Base-by-base conservation (phyloP, 345 rosid species). In the Linum trigynum region DNA sequence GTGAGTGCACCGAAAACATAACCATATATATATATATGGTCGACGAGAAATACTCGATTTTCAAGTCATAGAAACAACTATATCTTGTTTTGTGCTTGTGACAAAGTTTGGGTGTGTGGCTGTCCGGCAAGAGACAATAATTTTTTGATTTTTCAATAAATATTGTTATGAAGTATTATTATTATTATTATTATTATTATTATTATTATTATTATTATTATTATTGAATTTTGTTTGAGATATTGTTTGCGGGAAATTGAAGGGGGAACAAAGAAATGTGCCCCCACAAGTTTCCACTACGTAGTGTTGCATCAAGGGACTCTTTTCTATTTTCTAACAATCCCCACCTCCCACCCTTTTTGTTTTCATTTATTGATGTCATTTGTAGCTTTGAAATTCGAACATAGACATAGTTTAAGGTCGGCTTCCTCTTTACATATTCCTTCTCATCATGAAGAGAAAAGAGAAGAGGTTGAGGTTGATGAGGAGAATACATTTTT, bases 211-310 rank as follows among this genome's bases (percentile, higher is more conserved):
- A 23, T 23, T 23, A 23, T 23, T 23, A 23, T 23, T 23, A 23
- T 23, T 23, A 23, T 23, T 73, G 78, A 69, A 76, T 72, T 78
- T 81, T 78, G 82, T 81, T 79, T 23, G 32, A 71, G 74, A 72
- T 83, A 77, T 76, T 72, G 67, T n/a, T 63, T 11, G 17, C 8
- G 51, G 77, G 76, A 79, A 73, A 67, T 61, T 65, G 76, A 68
- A 73, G 32, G 74, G 68, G 72, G 73, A 74, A 77, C 71, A 78
- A 64, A 77, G 73, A 74, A 63, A 78, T 66, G 80, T 78, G 82
- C 82, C 91, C 94, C 84, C 84, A 74, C 78, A 77, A 71, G 65
- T 81, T 78, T 79, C 83, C 81, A 78, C 71, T 66, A 68, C 65
- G 78, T 73, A 45, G 55, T 45, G 68, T 57, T 63, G 72, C 76